phyloP scores from a whole-genome alignment of 2,329 filamentous ascomycete species.

The Monosporascus sp. region DNA sequence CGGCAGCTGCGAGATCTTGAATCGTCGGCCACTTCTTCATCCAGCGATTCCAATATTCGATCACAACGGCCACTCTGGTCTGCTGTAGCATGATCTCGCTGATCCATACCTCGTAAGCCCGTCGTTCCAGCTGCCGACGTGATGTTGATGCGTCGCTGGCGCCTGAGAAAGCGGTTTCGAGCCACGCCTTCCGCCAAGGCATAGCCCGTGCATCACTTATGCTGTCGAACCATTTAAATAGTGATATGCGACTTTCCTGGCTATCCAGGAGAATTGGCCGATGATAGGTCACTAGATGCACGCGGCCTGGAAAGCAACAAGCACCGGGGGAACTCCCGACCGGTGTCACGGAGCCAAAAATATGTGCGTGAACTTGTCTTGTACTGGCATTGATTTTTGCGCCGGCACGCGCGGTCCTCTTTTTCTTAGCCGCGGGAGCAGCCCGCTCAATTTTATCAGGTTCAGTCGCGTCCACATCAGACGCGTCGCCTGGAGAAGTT shows the following conservation, averaged over 20 bases:
- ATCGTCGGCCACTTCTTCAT: constrained; percentile 56
- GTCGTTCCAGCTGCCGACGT: constrained; percentile 39
- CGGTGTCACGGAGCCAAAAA: constrained; percentile 13
- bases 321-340: not conserved
- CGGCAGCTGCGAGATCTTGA: constrained; percentile 46
- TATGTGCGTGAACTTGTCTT: constrained; percentile 10
- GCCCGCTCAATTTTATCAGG: constrained; percentile 6
- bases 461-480: constrained; percentile 10
- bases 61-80: constrained; percentile 56
- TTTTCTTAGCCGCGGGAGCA: constrained; percentile 5
- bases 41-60: constrained; percentile 60
- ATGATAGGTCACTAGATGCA: constrained; percentile 42
- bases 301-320: constrained; percentile 20
- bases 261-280: constrained; percentile 42
- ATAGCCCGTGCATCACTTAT: constrained; percentile 43
- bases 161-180: constrained; percentile 31
- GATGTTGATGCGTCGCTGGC: not conserved
- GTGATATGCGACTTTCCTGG: constrained; percentile 25
- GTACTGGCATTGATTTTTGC: constrained; percentile 8
- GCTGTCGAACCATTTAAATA: constrained; percentile 48
- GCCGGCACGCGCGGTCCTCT: constrained; percentile 15
- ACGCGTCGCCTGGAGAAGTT: constrained; percentile 7
- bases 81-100: constrained; percentile 64
- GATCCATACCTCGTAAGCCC: constrained; percentile 63
- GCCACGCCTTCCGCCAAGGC: constrained; percentile 56